Evolutionary conservation across 2,329 filamentous ascomycete species (phyloP), one percentile per base, ranked within the genome.

Genomic region (Stagonosporopsis cucurbitacearum): DNA sequence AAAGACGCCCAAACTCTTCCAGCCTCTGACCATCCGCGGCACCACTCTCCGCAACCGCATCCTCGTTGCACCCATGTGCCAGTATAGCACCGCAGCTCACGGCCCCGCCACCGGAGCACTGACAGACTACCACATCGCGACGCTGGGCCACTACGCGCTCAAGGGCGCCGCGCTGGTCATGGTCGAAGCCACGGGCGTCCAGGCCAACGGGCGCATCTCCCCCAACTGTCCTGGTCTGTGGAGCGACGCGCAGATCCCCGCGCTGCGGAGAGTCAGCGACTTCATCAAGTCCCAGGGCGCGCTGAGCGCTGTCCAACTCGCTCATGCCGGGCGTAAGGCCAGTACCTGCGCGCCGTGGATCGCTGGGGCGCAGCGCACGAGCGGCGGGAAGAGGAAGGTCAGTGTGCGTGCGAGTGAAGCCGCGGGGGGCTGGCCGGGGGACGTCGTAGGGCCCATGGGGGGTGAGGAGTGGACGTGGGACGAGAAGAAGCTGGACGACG

Each of bases 381-480:
- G 54, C 15, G 60, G 58, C 2, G 65, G 62, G 1, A 69, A 67
- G 20, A 58, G 54, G 15, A 72, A 70, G 44, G 58, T 74, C 11
- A 71, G 66, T 37, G 60, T 68, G 12, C 63, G 67, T 4, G 70
- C 74, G 9, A 58, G 51, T 2, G 39, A 49, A 4, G 72, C 73
- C 4, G 68, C 62, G 2, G 72, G 68, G 2, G 75, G 75, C 0
- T 77, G 73, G 73, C 73, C 73, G 0, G 57, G 63, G 5, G 40
- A 76, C 33, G 74, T 77, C 13, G 65, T 74, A 1, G 69, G 74
- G 35, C 62, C 77, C 3, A 74, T 73, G 77, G 68, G 71, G 13
- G 71, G 70, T 4, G 70, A 75, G 42, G 69, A 75, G 25, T 73
- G 71, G 65, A 69, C 64, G 0, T 80, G 77, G 77, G 77, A 79